Evolutionary conservation across 768 basidiomycete species (phyloP).

Genomic region (Termitomyces sp.): DNA sequence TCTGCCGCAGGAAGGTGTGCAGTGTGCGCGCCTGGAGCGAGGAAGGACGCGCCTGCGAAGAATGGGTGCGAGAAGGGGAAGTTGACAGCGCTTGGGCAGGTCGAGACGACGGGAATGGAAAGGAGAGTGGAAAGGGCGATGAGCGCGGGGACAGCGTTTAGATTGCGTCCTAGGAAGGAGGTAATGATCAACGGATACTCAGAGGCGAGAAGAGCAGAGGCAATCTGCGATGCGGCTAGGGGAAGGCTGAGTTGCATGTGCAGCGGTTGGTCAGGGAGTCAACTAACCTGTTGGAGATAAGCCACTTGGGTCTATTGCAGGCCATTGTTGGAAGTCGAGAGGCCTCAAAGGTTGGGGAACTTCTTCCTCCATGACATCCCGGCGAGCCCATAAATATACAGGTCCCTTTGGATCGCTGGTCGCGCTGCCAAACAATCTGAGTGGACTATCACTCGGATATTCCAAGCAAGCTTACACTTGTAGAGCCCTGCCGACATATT

Average conservation of each 20-base stretch:
- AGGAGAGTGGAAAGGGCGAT: constrained; percentile 41
- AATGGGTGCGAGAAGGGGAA: too few species aligned
- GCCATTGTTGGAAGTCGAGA: constrained; percentile 37
- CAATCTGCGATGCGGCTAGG: constrained; percentile 34
- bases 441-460: not conserved
- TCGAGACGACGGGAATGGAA: constrained; percentile 46
- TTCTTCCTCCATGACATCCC: constrained; percentile 69
- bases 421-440: constrained; percentile 34
- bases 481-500: constrained; percentile 49
- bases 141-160: constrained; percentile 38
- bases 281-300: constrained; percentile 33
- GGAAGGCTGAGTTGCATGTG: not conserved
- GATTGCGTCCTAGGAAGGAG: constrained; percentile 55
- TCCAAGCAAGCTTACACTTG: constrained; percentile 45
- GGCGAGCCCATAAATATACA: constrained; percentile 66
- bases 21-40: constrained; percentile 38
- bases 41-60: constrained; percentile 30
- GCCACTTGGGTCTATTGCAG: constrained; percentile 41
- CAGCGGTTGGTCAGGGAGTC: not conserved
- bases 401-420: constrained; percentile 69
- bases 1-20: constrained; percentile 48
- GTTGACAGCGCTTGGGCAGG: constrained; percentile 43
- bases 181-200: constrained; percentile 58
- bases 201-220: constrained; percentile 42
- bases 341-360: constrained; percentile 29